Conservation (phyloP, 2,329 filamentous ascomycete genomes). For the Penicillium italicum region DNA sequence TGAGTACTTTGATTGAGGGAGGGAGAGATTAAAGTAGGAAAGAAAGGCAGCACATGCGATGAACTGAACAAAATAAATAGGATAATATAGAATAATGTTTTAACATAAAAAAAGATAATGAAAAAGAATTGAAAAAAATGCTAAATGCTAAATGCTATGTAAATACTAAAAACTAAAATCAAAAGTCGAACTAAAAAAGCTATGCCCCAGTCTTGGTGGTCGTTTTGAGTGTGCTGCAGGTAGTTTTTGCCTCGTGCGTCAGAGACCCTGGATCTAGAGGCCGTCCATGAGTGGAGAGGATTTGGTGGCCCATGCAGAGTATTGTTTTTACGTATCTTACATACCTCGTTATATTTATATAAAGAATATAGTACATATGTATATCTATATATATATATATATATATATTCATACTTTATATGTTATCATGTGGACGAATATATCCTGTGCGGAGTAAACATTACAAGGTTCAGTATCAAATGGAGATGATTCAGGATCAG, state of each 20-base stretch:
- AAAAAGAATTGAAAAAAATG: slow-evolving; percentile 12
- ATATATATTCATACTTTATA: background rate
- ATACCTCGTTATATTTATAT: background rate
- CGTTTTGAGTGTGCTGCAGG: slow-evolving; percentile 43
- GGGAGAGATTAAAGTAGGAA: slow-evolving; percentile 21
- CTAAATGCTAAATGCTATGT: no score
- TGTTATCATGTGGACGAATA: background rate
- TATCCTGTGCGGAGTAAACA: background rate
- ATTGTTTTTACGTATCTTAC: slow-evolving; percentile 14
- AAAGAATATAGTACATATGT: no score
- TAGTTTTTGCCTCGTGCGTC: slow-evolving; percentile 43
- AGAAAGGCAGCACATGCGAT: slow-evolving; percentile 27
- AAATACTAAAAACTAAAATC: background rate
- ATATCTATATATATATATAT: background rate
- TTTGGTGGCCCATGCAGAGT: slow-evolving; percentile 37
- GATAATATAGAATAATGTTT: slow-evolving; percentile 21
- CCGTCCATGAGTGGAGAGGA: slow-evolving; percentile 29
- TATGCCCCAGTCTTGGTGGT: slow-evolving; percentile 28
- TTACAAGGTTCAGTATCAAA: background rate
- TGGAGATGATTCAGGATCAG: background rate
- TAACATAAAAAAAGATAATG: background rate
- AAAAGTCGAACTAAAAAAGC: slow-evolving; percentile 16
- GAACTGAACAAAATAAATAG: slow-evolving; percentile 12
- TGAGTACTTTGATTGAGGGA: slow-evolving; percentile 12
- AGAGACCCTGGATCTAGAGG: slow-evolving; percentile 43